Percentiles rank a stretch among this genome's conserved stretches.
These are phyloP conservation scores for Leccinum truebloodii DNA, from an alignment of 768 basidiomycete genomes.

Conservation along the genomic window DNA sequence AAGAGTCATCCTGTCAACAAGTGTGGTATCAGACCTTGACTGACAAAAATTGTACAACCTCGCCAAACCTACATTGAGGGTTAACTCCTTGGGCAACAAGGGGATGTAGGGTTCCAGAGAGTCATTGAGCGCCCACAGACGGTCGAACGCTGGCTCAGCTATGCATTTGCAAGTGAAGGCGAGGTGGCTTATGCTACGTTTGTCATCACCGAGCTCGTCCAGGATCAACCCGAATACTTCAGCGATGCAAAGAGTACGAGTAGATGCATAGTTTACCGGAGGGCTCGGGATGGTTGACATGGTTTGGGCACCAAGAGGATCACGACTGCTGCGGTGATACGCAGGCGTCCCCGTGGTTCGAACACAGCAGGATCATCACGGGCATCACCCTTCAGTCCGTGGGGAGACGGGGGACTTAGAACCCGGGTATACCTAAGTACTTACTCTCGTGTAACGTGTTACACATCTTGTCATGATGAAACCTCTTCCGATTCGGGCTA, in stretches of 20 bases:
- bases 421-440: background rate
- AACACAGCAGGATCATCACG: background rate
- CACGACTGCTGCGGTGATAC: background rate
- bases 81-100: slow-evolving; percentile 22
- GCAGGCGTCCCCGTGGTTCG: background rate
- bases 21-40: slow-evolving; percentile 9
- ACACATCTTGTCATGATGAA: too few relatives aligned
- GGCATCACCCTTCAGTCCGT: background rate
- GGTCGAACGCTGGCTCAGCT: slow-evolving; percentile 24
- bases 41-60: background rate
- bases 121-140: slow-evolving; percentile 25
- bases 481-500: background rate
- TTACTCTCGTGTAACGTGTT: too few relatives aligned
- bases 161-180: slow-evolving; percentile 24
- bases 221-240: slow-evolving; percentile 27
- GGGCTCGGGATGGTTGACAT: slow-evolving; percentile 5
- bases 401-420: background rate
- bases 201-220: slow-evolving; percentile 21
- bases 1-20: slow-evolving; percentile 20
- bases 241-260: slow-evolving; percentile 19
- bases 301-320: background rate
- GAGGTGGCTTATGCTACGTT: slow-evolving; percentile 17
- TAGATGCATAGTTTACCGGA: background rate
- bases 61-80: slow-evolving; percentile 19
- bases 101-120: slow-evolving; percentile 28